These are phyloP conservation scores for Ceratobasidium sp. DNA, from an alignment of 1,284 basidiomycete genomes.

Conservation along the genomic window DNA sequence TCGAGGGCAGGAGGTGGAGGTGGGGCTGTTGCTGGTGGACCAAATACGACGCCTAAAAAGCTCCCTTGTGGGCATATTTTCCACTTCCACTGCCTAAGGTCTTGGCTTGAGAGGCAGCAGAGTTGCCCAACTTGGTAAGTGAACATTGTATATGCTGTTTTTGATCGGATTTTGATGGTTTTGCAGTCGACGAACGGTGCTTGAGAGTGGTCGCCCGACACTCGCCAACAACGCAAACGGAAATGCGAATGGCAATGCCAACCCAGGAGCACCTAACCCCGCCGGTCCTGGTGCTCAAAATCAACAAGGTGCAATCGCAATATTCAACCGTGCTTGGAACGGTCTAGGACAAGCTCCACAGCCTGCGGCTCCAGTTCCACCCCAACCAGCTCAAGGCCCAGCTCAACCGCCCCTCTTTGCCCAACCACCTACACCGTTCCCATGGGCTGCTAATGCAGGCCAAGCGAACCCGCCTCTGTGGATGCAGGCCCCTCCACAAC, in stretches of 20 bases:
- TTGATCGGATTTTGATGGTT: conserved; percentile 42
- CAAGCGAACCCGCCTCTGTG: conserved; percentile 15
- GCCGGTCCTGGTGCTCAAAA: conserved; percentile 50
- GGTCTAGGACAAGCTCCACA: conserved; percentile 23
- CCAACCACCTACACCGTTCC: conserved; percentile 45
- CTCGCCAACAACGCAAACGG: conserved; percentile 54
- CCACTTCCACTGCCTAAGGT: conserved; percentile 96
- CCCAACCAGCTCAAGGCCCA: conserved; percentile 41
- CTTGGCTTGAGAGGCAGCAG: conserved; percentile 96
- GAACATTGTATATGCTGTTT: not conserved
- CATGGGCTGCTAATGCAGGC: not conserved
- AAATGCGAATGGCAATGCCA: conserved; percentile 50
- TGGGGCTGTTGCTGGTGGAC: conserved; percentile 65
- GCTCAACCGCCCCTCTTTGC: conserved; percentile 45
- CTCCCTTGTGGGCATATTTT: conserved; percentile 97
- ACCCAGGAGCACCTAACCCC: conserved; percentile 50
- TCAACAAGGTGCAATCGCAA: conserved; percentile 29
- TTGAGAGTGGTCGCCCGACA: conserved; percentile 62
- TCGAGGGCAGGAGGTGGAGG: conserved; percentile 19
- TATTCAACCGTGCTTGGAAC: conserved; percentile 31
- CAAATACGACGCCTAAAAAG: conserved; percentile 96
- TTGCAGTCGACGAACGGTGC: conserved; percentile 82
- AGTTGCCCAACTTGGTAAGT: conserved; percentile 81
- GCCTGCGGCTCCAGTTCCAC: conserved; percentile 17
- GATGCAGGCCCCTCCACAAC: conserved; percentile 23